Conservation (phyloP, 1,284 basidiomycete genomes). For the Naganishia liquefaciens region DNA sequence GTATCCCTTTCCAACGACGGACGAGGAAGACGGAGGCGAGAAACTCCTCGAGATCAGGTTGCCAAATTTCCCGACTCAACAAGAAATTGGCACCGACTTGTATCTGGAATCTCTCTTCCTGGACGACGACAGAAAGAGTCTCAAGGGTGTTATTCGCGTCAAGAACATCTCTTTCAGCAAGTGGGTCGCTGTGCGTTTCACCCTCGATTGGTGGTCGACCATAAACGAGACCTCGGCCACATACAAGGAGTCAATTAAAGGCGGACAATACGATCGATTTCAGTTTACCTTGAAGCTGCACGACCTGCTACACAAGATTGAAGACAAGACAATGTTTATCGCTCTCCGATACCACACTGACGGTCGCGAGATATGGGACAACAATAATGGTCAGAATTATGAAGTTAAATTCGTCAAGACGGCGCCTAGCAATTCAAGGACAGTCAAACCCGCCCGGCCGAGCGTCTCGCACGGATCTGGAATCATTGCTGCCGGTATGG, state of each 20-base stretch:
- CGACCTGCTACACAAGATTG: conserved; percentile 63
- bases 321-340: conserved; percentile 80
- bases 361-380: conserved; percentile 82
- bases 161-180: conserved; percentile 86
- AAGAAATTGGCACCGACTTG: conserved; percentile 55
- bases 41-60: conserved; percentile 53
- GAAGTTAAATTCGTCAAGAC: conserved; percentile 57
- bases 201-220: conserved; percentile 92
- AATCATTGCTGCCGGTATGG: conserved; percentile 44
- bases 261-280: conserved; percentile 65
- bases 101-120: conserved; percentile 62
- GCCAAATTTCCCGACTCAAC: conserved; percentile 59
- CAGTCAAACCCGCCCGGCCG: conserved; percentile 27
- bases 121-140: conserved; percentile 63
- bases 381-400: conserved; percentile 80
- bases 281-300: conserved; percentile 59
- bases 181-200: conserved; percentile 85
- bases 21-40: conserved; percentile 53
- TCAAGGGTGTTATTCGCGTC: conserved; percentile 72
- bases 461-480: conserved; percentile 31
- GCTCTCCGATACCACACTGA: conserved; percentile 75
- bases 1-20: conserved; percentile 58
- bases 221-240: conserved; percentile 86
- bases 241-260: conserved; percentile 67
- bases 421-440: conserved; percentile 22